Conservation (phyloP, 257 asterid species). For the Petrea volubilis region DNA sequence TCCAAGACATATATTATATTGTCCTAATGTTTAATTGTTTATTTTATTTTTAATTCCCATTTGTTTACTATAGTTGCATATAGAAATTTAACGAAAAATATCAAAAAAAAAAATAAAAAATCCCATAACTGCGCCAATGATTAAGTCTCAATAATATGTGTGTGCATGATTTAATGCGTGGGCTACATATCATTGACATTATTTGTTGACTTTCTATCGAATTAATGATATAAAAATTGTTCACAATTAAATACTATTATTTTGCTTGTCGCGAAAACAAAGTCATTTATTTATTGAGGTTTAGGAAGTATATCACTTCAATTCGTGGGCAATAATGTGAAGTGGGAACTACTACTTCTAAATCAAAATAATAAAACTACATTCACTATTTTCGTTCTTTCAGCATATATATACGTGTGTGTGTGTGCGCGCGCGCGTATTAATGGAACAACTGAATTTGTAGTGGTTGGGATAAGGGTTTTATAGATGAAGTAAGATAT, state of each 20-base stretch:
- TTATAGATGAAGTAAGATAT: background rate
- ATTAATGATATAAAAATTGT: no score
- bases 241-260: no score
- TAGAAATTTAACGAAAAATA: background rate
- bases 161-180: background rate
- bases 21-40: background rate
- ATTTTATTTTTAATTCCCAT: background rate
- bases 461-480: background rate
- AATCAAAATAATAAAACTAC: no score
- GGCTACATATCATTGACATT: background rate
- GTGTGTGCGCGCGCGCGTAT: background rate
- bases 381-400: no score
- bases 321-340: no score
- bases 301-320: no score
- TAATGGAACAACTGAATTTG: no score
- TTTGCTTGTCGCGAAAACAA: no score
- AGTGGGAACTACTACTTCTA: no score
- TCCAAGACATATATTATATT: background rate
- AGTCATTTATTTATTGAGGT: no score
- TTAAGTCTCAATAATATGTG: background rate
- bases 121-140: background rate
- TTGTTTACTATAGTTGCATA: background rate
- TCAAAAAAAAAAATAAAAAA: background rate
- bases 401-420: background rate
- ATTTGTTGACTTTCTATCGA: no score